These are phyloP conservation scores for Rhazya stricta DNA, from an alignment of 257 asterid genomes.

Conservation along the genomic window DNA sequence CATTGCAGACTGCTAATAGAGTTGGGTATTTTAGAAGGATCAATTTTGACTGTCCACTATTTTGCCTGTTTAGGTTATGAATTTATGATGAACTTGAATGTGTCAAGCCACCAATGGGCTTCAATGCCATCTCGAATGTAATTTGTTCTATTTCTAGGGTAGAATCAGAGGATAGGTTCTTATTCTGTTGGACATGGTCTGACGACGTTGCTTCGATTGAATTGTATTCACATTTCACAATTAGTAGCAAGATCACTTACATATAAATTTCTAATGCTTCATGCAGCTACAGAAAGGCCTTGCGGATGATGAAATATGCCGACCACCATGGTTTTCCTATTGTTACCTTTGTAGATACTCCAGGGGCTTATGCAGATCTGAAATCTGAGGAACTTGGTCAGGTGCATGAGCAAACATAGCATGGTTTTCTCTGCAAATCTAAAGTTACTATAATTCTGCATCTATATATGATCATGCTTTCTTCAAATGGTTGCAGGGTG, in stretches of 20 bases:
- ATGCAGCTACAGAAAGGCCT: constrained; percentile 41
- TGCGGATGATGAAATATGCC: constrained; percentile 45
- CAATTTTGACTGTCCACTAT: background rate
- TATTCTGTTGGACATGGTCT: background rate
- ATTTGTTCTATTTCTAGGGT: background rate
- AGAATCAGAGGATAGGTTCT: background rate
- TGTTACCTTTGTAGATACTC: constrained; percentile 45
- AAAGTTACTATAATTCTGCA: background rate
- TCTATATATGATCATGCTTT: background rate
- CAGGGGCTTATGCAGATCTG: constrained; percentile 49
- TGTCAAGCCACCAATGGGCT: background rate
- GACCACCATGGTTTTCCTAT: constrained; percentile 54
- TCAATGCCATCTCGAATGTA: background rate
- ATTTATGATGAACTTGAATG: background rate
- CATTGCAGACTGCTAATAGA: background rate
- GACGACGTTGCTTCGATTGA: background rate
- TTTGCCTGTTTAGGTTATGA: background rate
- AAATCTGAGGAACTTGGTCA: constrained; percentile 57
- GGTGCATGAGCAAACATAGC: constrained; percentile 7
- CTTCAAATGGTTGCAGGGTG: constrained; percentile 40
- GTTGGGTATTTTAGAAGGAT: background rate
- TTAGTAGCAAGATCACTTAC: background rate
- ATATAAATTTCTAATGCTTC: no score
- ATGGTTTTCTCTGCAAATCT: background rate
- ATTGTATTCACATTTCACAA: background rate